A percentile compares a stretch with the other conserved stretches of the same genome.
Evolutionary conservation across 179 eudicot genomes (phyloP).

Genomic region (Beta corolliflora): DNA sequence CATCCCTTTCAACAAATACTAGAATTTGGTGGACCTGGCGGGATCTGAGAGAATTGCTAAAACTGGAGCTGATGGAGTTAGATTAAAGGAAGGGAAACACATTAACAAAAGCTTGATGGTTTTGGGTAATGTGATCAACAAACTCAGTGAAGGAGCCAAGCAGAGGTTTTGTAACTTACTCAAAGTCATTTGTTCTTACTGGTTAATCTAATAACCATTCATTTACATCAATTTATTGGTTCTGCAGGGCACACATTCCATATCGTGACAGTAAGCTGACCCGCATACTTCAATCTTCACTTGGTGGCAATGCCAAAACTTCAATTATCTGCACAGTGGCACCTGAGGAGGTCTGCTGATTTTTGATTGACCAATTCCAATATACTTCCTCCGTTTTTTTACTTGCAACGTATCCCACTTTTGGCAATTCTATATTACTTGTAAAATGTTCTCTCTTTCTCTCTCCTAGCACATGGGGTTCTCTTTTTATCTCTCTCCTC

Average conservation of each 20-base stretch:
- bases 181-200: background rate
- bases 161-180: constrained; percentile 58
- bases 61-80: constrained; percentile 98
- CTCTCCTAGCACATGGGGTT: no score
- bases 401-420: no score
- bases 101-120: constrained; percentile 94
- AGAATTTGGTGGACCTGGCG: constrained; percentile 96
- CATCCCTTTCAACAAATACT: constrained; percentile 8
- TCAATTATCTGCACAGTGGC: constrained; percentile 96
- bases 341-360: constrained; percentile 74
- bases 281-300: constrained; percentile 95
- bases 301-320: constrained; percentile 99
- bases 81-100: constrained; percentile 91
- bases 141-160: constrained; percentile 85
- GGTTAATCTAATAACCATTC: background rate
- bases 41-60: constrained; percentile 96
- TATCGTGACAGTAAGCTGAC: constrained; percentile 97
- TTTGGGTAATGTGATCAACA: constrained; percentile 95
- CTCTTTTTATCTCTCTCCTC: no score
- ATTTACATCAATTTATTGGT: constrained; percentile 19
- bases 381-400: background rate
- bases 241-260: constrained; percentile 88
- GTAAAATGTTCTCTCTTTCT: no score
- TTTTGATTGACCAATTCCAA: background rate
- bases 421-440: no score